Evolutionary conservation across 805 yeast species (phyloP), one percentile per base, ranked within the genome.

Genomic region (Candida xyloterini): DNA sequence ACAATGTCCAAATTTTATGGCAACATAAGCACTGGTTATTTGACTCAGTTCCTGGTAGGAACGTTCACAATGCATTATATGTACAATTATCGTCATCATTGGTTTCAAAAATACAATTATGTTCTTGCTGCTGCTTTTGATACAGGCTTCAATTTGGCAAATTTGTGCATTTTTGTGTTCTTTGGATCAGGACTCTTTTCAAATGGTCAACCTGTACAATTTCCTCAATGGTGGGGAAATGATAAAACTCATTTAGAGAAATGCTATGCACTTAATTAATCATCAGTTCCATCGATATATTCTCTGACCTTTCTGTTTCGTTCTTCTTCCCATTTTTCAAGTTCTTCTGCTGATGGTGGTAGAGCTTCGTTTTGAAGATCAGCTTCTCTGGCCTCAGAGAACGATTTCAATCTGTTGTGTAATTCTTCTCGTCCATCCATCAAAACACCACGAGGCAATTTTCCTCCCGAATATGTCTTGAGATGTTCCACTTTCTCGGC

Each of bases 301-400:
- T 57, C 57, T 28, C 61, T 55, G 25, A 77, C 57, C 43, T 68
- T 56, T 45, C 65, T 67, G 45, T 70, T 68, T 60, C 77, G 62
- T 53, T 71, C 73, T 54, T 60, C 68, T 57, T 67, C 76, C 51
- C 57, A 57, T 53, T 57, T 65, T 48, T 52, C 67, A 22, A 73
- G 56, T 52, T 84, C 86, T 37, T 78, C 84, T 3, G 68, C 64
- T 4, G 80, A 62, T 3, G 98, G 98, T 1, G 99, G 99, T 56
- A 91, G 61, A 16, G 85, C 83, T 68, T 91, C 99, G 60, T 91
- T 93, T 27, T 70, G 72, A 51, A 83, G 59, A 66, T 91, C 99
- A 4, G 86, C 86, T 42, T 65, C 70, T 50, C 81, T 75, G 3
- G 96, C 98, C 37, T 85, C 93, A 51, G 85, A 90, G 57, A 91